A percentile compares a stretch with the other conserved stretches of the same genome.
Evolutionary conservation across 2,329 filamentous ascomycete species (phyloP).

Genomic region (Aspergillus aculeatinus): DNA sequence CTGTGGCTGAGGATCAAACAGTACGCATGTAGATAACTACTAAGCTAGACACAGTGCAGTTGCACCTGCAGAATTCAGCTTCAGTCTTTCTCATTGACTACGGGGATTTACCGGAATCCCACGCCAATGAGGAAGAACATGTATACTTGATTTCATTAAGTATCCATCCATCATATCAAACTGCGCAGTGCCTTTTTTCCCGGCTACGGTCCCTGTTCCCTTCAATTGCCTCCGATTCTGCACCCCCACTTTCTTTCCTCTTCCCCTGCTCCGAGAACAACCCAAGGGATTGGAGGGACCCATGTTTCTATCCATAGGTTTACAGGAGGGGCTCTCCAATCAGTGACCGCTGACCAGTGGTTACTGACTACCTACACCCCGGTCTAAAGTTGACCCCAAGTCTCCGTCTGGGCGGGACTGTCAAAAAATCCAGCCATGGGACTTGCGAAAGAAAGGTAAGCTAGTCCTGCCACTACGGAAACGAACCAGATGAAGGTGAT

Average conservation of each 20-base stretch:
- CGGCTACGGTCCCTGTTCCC: not conserved
- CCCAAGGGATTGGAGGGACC: not conserved
- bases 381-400: too few species aligned
- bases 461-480: not conserved
- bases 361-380: too few species aligned
- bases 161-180: not conserved
- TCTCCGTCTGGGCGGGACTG: not conserved
- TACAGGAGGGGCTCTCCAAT: too few species aligned
- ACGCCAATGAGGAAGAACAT: not conserved
- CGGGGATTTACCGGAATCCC: conserved; percentile 1
- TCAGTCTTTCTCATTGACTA: not conserved
- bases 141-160: too few species aligned
- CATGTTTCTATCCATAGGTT: too few species aligned
- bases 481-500: not conserved
- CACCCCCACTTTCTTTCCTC: not conserved
- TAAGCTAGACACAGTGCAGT: not conserved
- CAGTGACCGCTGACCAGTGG: not conserved
- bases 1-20: not conserved
- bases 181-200: not conserved
- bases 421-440: conserved; percentile 1
- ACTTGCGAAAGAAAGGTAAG: not conserved
- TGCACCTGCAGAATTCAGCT: not conserved
- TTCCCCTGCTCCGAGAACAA: not conserved
- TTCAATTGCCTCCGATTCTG: not conserved
- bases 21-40: not conserved